Base-by-base conservation (phyloP, 208 protist genomes). In the Angomonas ambiguus region DNA sequence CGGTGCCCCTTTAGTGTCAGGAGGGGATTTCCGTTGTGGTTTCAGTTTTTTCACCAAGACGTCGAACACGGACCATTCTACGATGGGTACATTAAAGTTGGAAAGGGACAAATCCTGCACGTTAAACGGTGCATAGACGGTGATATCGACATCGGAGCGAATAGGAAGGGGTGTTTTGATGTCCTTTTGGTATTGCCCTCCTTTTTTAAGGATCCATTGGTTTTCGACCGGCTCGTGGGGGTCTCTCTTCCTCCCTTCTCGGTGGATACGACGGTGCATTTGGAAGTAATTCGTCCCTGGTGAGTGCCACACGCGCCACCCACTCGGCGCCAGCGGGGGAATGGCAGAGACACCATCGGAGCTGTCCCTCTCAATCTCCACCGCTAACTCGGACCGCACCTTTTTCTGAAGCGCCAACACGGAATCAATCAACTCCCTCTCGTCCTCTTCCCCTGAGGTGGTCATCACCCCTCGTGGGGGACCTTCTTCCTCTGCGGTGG, bases 21-120 rank as follows among this genome's bases (percentile, higher is more conserved):
- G 41, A 8, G 30, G 1, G 33, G 25, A 11, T 13, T 31, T 18
- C 42, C 32, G 3, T 16, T 5, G 34, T 22, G 65, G 73, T n/a
- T 1, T 1, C 13, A 32, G 63, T 57, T 95, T 95, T 13, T 71
- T 73, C 16, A 91, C 69, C 34, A 93, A n/a, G 13, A 93, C 63
- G 49, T 95, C 89, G 67, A 95, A 93, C 13, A 55, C 32, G 20
- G 75, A 57, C 76, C 80, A 91, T 73, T 95, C 89, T 60, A 82
- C 87, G 35, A 95, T 82, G 48, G 68, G 55, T 4, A 92, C 72
- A 0, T 25, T 38, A 0, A 77, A 72, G 56, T 92, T 73, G 41
- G 64, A 62, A 3, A 87, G 60, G 2, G 86, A 92, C 2, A 87
- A 65, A 65, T 95, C 89, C 41, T 78, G 78, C n/a, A 80, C 81